Conservation (phyloP, 257 asterid genomes). For the Solanum neorickii region DNA sequence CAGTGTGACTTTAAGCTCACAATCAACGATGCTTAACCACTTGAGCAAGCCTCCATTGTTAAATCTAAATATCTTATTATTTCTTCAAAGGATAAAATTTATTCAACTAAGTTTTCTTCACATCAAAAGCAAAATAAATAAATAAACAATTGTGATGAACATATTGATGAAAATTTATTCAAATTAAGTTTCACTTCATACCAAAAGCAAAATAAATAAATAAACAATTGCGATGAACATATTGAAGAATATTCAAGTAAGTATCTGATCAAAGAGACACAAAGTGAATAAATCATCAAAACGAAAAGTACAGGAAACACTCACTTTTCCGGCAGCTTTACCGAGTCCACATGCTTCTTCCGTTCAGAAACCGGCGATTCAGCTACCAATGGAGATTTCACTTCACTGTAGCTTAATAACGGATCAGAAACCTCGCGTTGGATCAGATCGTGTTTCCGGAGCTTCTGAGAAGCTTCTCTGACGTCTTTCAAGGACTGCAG, state of each 20-base stretch:
- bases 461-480: conserved; percentile 50
- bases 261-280: background rate
- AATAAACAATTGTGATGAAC: background rate
- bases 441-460: conserved; percentile 15
- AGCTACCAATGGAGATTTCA: background rate
- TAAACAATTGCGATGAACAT: background rate
- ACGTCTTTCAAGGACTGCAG: conserved; percentile 48
- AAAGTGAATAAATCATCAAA: background rate
- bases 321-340: conserved; percentile 68
- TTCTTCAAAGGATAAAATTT: background rate
- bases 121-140: background rate
- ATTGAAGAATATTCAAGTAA: background rate
- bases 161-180: background rate
- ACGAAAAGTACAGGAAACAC: background rate
- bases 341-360: conserved; percentile 2
- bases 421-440: background rate
- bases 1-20: accelerated
- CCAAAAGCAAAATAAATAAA: background rate
- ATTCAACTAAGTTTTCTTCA: background rate
- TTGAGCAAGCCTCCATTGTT: background rate
- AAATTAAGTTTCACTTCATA: background rate
- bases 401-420: background rate
- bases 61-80: background rate
- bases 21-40: background rate
- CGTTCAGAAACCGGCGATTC: background rate